These are phyloP conservation scores for Fusarium nanum DNA, from an alignment of 2,329 filamentous ascomycete species.

Conservation along the genomic window DNA sequence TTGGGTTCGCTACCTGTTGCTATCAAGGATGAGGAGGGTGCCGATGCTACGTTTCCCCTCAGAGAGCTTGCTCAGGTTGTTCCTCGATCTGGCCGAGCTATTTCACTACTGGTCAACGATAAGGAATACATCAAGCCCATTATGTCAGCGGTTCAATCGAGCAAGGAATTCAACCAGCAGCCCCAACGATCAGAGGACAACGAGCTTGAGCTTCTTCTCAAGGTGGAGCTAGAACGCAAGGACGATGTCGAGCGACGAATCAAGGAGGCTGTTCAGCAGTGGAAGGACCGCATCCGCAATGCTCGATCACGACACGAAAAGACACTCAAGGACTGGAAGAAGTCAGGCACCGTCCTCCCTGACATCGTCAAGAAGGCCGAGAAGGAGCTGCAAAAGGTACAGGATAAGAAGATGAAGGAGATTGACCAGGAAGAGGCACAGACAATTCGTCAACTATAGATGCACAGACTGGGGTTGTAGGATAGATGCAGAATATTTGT, in stretches of 20 bases:
- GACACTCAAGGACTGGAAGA: slow-evolving; percentile 62
- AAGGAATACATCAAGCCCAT: slow-evolving; percentile 63
- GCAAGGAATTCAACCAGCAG: slow-evolving; percentile 69
- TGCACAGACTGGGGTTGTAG: slow-evolving; percentile 9
- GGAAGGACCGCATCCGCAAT: slow-evolving; percentile 62
- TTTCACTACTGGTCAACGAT: slow-evolving; percentile 58
- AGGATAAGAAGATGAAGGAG: slow-evolving; percentile 65
- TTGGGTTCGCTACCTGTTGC: slow-evolving; percentile 60
- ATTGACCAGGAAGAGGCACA: slow-evolving; percentile 64
- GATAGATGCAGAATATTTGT: slow-evolving; percentile 41
- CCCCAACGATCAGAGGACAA: slow-evolving; percentile 68
- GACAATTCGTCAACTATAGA: slow-evolving; percentile 55
- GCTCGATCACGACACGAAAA: slow-evolving; percentile 62
- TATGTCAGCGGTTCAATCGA: slow-evolving; percentile 65
- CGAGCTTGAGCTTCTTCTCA: slow-evolving; percentile 67
- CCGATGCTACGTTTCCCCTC: slow-evolving; percentile 58
- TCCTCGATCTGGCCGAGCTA: slow-evolving; percentile 56
- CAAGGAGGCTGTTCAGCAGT: slow-evolving; percentile 61
- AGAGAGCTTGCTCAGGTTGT: slow-evolving; percentile 67
- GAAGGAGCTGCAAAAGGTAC: slow-evolving; percentile 60
- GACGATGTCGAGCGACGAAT: slow-evolving; percentile 60
- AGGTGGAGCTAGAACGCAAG: slow-evolving; percentile 63
- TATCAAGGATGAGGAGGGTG: slow-evolving; percentile 48
- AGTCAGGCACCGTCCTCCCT: slow-evolving; percentile 56
- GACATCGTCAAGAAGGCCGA: slow-evolving; percentile 64